Conservation (phyloP, 495 filamentous ascomycete genomes). For the Talaromyces adpressus region DNA sequence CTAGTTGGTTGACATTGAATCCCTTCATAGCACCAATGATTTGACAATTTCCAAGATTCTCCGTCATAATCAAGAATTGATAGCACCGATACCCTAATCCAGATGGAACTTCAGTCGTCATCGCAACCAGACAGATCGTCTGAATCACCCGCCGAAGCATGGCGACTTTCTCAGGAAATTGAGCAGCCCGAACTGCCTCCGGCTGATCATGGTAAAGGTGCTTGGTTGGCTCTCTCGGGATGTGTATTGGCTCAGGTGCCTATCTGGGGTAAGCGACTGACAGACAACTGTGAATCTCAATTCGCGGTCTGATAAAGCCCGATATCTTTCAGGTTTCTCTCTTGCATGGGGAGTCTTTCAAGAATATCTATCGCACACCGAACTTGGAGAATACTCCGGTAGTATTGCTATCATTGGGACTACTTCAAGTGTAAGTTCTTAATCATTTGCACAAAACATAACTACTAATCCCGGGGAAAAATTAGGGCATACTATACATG, state of each 20-base stretch:
- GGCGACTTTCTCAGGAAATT: slow-evolving; percentile 14
- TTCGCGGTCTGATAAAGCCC: not conserved
- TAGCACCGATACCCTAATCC: too few species aligned
- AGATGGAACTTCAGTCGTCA: not conserved
- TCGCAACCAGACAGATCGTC: not conserved
- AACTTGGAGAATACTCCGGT: slow-evolving; percentile 21
- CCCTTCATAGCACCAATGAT: too few species aligned
- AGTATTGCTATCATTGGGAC: slow-evolving; percentile 48
- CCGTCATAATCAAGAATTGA: too few species aligned
- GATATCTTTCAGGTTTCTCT: slow-evolving; percentile 32
- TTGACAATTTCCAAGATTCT: too few species aligned
- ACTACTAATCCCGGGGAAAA: too few species aligned
- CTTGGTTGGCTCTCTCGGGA: slow-evolving; percentile 56
- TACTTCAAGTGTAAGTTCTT: slow-evolving; percentile 30
- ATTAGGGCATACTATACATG: slow-evolving; percentile 54
- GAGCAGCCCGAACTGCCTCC: slow-evolving; percentile 40
- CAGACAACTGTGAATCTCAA: not conserved
- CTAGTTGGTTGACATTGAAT: too few species aligned
- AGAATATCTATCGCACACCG: slow-evolving; percentile 32
- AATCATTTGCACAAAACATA: too few species aligned
- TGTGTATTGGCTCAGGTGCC: slow-evolving; percentile 56
- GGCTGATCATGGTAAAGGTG: slow-evolving; percentile 53
- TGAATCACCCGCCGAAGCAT: not conserved
- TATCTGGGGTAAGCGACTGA: slow-evolving; percentile 49
- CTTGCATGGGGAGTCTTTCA: slow-evolving; percentile 46